Evolutionary conservation across 768 basidiomycete genomes (phyloP).

Genomic region (Boletus rufocinnamomeus): DNA sequence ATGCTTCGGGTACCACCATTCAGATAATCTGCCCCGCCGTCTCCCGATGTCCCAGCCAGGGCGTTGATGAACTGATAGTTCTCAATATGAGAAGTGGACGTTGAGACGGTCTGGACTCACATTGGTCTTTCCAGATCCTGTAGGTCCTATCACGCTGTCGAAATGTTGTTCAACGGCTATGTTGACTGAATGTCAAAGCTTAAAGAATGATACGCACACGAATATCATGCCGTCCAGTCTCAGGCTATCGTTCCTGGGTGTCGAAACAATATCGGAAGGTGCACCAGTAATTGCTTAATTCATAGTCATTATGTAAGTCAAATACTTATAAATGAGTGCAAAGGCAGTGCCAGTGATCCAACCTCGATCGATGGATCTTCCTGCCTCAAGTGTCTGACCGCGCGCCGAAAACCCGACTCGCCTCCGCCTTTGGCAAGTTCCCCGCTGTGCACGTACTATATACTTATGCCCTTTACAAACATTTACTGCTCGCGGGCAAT

Average conservation of each 20-base stretch:
- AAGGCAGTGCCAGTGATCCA: no score
- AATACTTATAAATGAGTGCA: neutral
- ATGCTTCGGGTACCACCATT: neutral
- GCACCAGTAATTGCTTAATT: neutral
- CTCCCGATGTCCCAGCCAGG: neutral
- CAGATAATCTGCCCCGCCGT: neutral
- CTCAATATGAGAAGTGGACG: neutral
- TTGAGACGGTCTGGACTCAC: neutral
- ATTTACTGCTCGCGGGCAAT: neutral
- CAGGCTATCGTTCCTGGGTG: neutral
- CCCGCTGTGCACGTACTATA: no score
- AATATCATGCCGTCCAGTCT: constrained; percentile 1
- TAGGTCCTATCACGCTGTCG: constrained; percentile 4
- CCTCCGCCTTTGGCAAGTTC: no score
- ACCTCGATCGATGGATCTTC: no score
- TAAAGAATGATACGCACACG: neutral
- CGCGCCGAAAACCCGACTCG: no score
- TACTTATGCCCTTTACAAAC: no score
- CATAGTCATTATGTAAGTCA: neutral
- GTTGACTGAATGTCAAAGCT: neutral
- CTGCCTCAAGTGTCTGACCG: no score
- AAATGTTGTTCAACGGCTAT: neutral
- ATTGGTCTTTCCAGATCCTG: constrained; percentile 12
- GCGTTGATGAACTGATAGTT: constrained; percentile 8
- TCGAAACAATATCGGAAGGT: no score